Percentiles rank a stretch among this genome's conserved stretches.
Evolutionary conservation across 768 basidiomycete species (phyloP).

Genomic region (Termitomyces eurrhizus): DNA sequence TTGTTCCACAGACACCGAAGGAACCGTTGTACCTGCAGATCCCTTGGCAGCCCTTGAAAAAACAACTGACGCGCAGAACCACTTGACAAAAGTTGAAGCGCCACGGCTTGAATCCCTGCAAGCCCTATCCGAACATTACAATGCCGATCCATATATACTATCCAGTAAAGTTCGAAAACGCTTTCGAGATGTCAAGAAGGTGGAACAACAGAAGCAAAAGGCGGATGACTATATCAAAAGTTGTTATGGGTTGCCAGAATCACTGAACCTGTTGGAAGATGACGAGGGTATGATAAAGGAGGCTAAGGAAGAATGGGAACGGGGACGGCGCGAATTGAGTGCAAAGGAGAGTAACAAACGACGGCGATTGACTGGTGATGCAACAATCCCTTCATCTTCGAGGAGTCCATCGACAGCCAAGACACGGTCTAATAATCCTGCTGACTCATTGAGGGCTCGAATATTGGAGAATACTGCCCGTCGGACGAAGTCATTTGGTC

Average conservation of each 20-base stretch:
- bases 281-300: conserved; percentile 55
- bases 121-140: conserved; percentile 69
- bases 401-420: conserved; percentile 17
- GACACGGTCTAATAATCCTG: conserved; percentile 20
- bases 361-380: conserved; percentile 35
- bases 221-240: conserved; percentile 71
- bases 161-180: conserved; percentile 72
- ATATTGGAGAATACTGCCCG: conserved; percentile 55
- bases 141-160: conserved; percentile 82
- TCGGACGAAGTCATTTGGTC: conserved; percentile 25
- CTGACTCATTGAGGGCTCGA: conserved; percentile 47
- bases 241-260: conserved; percentile 73
- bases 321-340: conserved; percentile 44
- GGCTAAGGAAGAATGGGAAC: conserved; percentile 63
- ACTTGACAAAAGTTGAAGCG: conserved; percentile 66
- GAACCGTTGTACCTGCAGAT: conserved; percentile 59
- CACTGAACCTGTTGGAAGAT: conserved; percentile 61
- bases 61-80: conserved; percentile 71
- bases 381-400: conserved; percentile 22
- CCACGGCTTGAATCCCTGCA: conserved; percentile 83
- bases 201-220: conserved; percentile 61
- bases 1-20: conserved; percentile 58
- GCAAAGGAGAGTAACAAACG: conserved; percentile 43
- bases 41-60: conserved; percentile 90
- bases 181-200: conserved; percentile 86